Evolutionary conservation across 2,329 filamentous ascomycete species (phyloP), one percentile per base, ranked within the genome.

Genomic region (Emergomyces orientalis): DNA sequence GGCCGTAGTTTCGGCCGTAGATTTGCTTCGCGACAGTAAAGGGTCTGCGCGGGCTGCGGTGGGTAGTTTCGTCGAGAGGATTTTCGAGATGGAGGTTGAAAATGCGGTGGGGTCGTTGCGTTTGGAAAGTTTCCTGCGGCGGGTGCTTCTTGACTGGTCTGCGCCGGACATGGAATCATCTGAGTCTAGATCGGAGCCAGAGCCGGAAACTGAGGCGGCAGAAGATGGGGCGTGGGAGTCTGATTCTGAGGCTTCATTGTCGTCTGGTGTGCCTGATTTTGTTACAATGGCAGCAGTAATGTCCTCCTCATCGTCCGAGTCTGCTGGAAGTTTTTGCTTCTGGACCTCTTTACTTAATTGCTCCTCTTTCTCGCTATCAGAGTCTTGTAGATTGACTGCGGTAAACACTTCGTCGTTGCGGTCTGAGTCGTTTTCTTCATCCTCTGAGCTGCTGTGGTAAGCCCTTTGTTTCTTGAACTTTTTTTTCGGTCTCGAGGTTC

Each of bases 91-190:
- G 59, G 91, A 96, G 1, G 88, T 96, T 30, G 93, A 90, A 75
- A 99, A 97, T 60, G 90, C 91, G 66, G 83, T 81, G 2, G 94
- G 92, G 75, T 99, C 93, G 77, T 96, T 96, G 72, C 92, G 88
- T 78, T 97, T 97, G 14, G 76, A 68, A 11, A 76, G 66, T 9
- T 69, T 59, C 68, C 73, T 63, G 67, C 70, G 34, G 45, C 70
- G 69, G 52, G 68, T 67, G 61, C 69, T 70, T 65, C 68, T 73
- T 32, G 70, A 74, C 51, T 73, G 71, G 59, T 78, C 77, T 63
- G 72, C 73, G 56, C 75, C 76, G 59, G 72, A 72, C 25, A 73
- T 68, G n/a, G 76, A 73, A 47, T 71, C 72, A 32, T 73, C 72
- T 54, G 65, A 69, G 43, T 71, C 66, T 22, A 68, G 66, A 58